A percentile compares a stretch with the other conserved stretches of the same genome.
phyloP scores from a whole-genome alignment of 2,329 filamentous ascomycete genomes.

The Sphaceloma murrayae region DNA sequence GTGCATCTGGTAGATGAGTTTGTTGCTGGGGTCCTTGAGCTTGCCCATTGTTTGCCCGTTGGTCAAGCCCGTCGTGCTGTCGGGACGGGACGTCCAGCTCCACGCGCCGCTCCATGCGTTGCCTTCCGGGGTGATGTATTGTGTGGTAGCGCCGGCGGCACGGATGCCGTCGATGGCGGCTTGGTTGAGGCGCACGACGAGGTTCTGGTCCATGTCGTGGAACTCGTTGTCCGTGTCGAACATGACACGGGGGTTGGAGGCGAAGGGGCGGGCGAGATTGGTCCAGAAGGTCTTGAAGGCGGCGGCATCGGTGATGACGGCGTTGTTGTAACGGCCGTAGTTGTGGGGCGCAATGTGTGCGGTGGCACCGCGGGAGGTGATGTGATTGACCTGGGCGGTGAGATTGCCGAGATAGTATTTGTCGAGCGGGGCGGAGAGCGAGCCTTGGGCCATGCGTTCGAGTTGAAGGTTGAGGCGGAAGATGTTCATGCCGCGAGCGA shows the following conservation, averaged over 20 bases:
- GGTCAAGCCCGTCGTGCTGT: conserved; percentile 31
- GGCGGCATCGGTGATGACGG: conserved; percentile 35
- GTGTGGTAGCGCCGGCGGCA: conserved; percentile 36
- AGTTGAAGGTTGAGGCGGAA: conserved; percentile 50
- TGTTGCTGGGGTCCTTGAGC: conserved; percentile 44
- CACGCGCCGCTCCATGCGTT: conserved; percentile 42
- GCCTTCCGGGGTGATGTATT: conserved; percentile 53
- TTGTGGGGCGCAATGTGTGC: conserved; percentile 44
- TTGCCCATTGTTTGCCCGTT: conserved; percentile 38
- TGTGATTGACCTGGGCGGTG: conserved; percentile 36
- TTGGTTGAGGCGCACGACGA: conserved; percentile 40
- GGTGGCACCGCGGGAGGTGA: conserved; percentile 40
- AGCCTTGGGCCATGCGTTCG: conserved; percentile 46
- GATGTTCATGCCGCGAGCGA: conserved; percentile 46
- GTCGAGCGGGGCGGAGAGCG: conserved; percentile 39
- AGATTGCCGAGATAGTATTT: conserved; percentile 37
- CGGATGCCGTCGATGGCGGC: conserved; percentile 40
- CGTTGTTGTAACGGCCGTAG: conserved; percentile 41
- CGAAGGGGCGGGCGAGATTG: conserved; percentile 33
- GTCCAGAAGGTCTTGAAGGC: conserved; percentile 39
- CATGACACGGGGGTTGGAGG: conserved; percentile 35
- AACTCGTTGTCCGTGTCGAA: conserved; percentile 42
- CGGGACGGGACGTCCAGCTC: conserved; percentile 41
- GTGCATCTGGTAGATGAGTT: conserved; percentile 53
- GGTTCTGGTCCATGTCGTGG: conserved; percentile 36